Conservation (phyloP, 805 yeast species). For the Sugiyamaella americana region DNA sequence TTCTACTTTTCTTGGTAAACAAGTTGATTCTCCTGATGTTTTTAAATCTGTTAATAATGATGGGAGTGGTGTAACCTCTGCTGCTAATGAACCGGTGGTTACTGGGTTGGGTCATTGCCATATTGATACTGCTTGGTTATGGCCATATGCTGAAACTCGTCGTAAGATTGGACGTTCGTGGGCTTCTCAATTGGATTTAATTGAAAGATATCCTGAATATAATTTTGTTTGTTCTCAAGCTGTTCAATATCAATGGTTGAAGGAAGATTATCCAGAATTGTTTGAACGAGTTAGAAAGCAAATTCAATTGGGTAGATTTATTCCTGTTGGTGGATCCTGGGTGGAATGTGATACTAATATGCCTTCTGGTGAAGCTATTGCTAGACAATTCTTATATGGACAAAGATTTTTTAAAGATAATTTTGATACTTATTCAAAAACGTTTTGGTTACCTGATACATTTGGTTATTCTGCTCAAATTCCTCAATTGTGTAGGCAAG, state of each 20-base stretch:
- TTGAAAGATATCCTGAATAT: constrained; percentile 88
- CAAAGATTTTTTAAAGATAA: constrained; percentile 76
- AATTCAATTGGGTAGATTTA: constrained; percentile 65
- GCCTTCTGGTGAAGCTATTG: constrained; percentile 87
- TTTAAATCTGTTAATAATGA: constrained; percentile 29
- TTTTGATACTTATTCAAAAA: constrained; percentile 68
- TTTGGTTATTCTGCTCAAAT: constrained; percentile 94
- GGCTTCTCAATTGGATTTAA: constrained; percentile 82
- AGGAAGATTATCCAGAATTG: constrained; percentile 78
- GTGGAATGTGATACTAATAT: constrained; percentile 95
- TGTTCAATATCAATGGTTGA: constrained; percentile 91
- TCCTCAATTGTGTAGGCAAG: constrained; percentile 83
- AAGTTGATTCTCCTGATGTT: constrained; percentile 63
- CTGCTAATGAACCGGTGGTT: constrained; percentile 38
- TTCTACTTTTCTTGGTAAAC: constrained; percentile 53
- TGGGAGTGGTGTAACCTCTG: too few species aligned
- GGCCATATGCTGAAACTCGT: constrained; percentile 97
- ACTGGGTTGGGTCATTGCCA: constrained; percentile 92
- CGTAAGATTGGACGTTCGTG: constrained; percentile 91
- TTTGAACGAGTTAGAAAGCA: constrained; percentile 53
- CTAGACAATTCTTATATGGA: constrained; percentile 84
- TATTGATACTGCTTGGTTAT: constrained; percentile 96
- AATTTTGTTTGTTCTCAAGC: constrained; percentile 94
- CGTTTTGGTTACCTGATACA: constrained; percentile 96
- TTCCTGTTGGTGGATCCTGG: constrained; percentile 97